Conservation (phyloP, 768 basidiomycete genomes). For the Amanita pallidorosea region DNA sequence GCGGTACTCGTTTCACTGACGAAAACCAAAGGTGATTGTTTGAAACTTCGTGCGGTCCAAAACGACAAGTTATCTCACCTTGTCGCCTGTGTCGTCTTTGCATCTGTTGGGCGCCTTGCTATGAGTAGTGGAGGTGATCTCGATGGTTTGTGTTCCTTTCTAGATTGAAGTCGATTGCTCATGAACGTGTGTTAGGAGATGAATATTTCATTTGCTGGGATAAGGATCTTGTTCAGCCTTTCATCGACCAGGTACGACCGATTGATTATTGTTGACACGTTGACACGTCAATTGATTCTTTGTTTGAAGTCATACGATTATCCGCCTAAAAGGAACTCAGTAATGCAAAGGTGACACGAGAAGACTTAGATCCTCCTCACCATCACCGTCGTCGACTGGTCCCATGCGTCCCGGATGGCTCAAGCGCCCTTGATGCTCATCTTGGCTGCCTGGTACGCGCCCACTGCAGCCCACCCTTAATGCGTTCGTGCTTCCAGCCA, state of each 20-base stretch:
- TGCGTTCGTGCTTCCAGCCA: no score
- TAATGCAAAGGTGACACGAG: conserved; percentile 34
- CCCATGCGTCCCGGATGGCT: no score
- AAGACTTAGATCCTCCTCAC: no score
- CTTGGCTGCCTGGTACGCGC: no score
- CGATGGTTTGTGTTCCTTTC: conserved; percentile 26
- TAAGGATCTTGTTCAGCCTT: conserved; percentile 44
- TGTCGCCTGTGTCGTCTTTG: conserved; percentile 59
- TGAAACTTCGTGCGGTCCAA: conserved; percentile 52
- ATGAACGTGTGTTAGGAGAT: conserved; percentile 30
- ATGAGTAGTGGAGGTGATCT: conserved; percentile 58
- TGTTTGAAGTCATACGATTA: conserved; percentile 52
- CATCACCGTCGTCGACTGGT: no score
- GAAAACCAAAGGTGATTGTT: conserved; percentile 37
- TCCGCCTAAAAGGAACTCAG: conserved; percentile 49
- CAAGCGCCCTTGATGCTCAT: no score
- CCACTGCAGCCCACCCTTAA: no score
- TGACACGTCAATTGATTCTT: not conserved
- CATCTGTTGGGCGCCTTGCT: conserved; percentile 47
- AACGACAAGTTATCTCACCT: conserved; percentile 41
- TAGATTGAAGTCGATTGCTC: not conserved
- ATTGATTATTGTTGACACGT: not conserved
- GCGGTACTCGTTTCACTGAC: not conserved
- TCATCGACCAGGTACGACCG: conserved; percentile 36
- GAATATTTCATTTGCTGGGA: conserved; percentile 67